Evolutionary conservation across 805 yeast species (phyloP).

Genomic region (Wickerhamomyces sydowiorum): DNA sequence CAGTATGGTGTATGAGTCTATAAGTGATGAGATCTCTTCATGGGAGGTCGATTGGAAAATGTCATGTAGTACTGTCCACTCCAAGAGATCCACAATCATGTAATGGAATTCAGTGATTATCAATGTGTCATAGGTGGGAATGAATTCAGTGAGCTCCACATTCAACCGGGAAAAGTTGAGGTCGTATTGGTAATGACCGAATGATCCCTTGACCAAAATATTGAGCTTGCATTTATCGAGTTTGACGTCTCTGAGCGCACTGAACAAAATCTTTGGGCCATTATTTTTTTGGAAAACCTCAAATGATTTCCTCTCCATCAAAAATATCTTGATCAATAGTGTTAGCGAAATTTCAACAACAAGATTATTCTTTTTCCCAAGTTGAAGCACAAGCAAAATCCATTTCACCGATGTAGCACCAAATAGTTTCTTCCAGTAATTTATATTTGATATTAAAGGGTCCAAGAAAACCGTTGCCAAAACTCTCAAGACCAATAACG

Average conservation of each 20-base stretch:
- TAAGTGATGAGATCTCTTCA: slow-evolving; percentile 22
- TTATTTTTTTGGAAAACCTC: slow-evolving; percentile 44
- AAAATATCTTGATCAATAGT: slow-evolving; percentile 46
- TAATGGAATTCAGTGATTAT: slow-evolving; percentile 41
- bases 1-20: slow-evolving; percentile 20
- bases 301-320: slow-evolving; percentile 41
- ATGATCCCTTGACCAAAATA: slow-evolving; percentile 37
- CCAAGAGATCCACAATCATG: slow-evolving; percentile 28
- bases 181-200: slow-evolving; percentile 34
- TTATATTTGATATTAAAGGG: slow-evolving; percentile 32
- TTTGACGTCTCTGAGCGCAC: slow-evolving; percentile 38
- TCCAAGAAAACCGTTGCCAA: slow-evolving; percentile 27
- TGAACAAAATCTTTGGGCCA: slow-evolving; percentile 45
- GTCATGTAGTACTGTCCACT: slow-evolving; percentile 31
- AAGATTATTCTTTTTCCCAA: slow-evolving; percentile 25
- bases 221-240: slow-evolving; percentile 26
- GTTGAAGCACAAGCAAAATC: slow-evolving; percentile 49
- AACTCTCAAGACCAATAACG: slow-evolving; percentile 26
- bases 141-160: slow-evolving; percentile 7
- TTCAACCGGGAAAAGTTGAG: slow-evolving; percentile 14
- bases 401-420: slow-evolving; percentile 61
- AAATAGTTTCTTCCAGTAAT: slow-evolving; percentile 40
- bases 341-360: slow-evolving; percentile 27
- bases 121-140: slow-evolving; percentile 8
- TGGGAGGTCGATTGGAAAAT: slow-evolving; percentile 31